Percentiles rank a stretch among this genome's conserved stretches.
Conservation (phyloP, 2,329 filamentous ascomycete species). For the Didymella arachidicola region DNA sequence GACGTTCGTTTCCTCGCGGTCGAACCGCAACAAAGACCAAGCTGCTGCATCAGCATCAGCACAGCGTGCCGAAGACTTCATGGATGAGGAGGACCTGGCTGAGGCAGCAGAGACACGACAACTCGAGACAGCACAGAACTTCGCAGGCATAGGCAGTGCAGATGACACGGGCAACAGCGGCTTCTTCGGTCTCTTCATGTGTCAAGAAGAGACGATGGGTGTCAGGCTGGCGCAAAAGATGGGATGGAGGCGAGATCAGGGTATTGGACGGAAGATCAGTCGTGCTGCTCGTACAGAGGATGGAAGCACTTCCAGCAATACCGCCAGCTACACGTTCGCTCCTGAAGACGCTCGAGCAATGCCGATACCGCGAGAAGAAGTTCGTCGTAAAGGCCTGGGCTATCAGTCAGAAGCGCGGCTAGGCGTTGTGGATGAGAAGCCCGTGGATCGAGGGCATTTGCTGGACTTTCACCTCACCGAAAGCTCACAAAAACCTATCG, state of each 20-base stretch:
- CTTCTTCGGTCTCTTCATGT: slow-evolving; percentile 75
- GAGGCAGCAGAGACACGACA: slow-evolving; percentile 81
- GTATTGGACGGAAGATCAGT: slow-evolving; percentile 85
- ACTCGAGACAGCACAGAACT: slow-evolving; percentile 75
- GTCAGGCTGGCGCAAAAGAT: slow-evolving; percentile 84
- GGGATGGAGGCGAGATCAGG: slow-evolving; percentile 96
- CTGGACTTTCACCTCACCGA: slow-evolving; percentile 38
- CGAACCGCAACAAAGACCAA: slow-evolving; percentile 76
- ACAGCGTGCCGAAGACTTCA: slow-evolving; percentile 88
- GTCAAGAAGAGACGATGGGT: slow-evolving; percentile 83
- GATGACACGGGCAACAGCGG: slow-evolving; percentile 60
- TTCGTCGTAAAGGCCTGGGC: slow-evolving; percentile 73
- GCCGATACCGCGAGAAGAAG: slow-evolving; percentile 68
- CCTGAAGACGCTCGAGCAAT: slow-evolving; percentile 80
- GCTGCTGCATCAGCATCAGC: slow-evolving; percentile 64
- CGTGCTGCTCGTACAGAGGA: slow-evolving; percentile 74
- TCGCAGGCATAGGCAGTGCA: slow-evolving; percentile 77
- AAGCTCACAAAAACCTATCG: slow-evolving; percentile 24
- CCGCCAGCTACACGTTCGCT: slow-evolving; percentile 75
- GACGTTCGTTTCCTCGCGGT: slow-evolving; percentile 88
- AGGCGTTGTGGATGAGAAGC: slow-evolving; percentile 39
- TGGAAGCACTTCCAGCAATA: slow-evolving; percentile 48
- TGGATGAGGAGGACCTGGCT: slow-evolving; percentile 95
- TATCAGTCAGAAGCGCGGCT: slow-evolving; percentile 67
- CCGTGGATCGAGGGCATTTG: slow-evolving; percentile 22